Evolutionary conservation across 495 filamentous ascomycete genomes (phyloP).

Genomic region (Penicillium ochrochloron): DNA sequence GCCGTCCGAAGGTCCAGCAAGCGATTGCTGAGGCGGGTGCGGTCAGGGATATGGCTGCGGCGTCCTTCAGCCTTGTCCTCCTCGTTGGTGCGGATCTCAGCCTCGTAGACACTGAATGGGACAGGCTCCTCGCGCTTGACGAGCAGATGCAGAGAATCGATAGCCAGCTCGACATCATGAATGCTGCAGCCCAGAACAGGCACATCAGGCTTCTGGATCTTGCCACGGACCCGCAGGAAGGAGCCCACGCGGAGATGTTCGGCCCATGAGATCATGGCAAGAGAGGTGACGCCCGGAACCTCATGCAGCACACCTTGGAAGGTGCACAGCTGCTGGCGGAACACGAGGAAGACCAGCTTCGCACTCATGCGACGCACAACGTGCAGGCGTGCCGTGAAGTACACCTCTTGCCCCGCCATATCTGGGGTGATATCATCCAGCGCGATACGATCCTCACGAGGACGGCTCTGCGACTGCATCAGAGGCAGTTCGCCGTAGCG

Average conservation of each 20-base stretch:
- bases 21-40: conserved; percentile 79
- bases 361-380: conserved; percentile 83
- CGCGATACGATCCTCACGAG: conserved; percentile 46
- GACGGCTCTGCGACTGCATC: conserved; percentile 51
- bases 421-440: conserved; percentile 58
- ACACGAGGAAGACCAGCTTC: conserved; percentile 87
- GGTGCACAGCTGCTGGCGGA: conserved; percentile 76
- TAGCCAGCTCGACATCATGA: conserved; percentile 58
- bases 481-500: conserved; percentile 64
- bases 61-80: conserved; percentile 51
- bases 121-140: conserved; percentile 59
- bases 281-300: conserved; percentile 53
- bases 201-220: conserved; percentile 62
- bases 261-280: conserved; percentile 68
- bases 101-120: conserved; percentile 68
- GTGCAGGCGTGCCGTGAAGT: conserved; percentile 82
- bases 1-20: conserved; percentile 86
- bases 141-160: conserved; percentile 58
- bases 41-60: conserved; percentile 65
- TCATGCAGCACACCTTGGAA: conserved; percentile 77
- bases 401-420: conserved; percentile 69
- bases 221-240: conserved; percentile 67
- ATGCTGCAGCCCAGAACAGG: conserved; percentile 60
- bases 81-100: conserved; percentile 55
- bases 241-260: conserved; percentile 72